These are phyloP conservation scores for Myxozyma lipomycoides DNA, from an alignment of 805 yeast species.

Conservation along the genomic window DNA sequence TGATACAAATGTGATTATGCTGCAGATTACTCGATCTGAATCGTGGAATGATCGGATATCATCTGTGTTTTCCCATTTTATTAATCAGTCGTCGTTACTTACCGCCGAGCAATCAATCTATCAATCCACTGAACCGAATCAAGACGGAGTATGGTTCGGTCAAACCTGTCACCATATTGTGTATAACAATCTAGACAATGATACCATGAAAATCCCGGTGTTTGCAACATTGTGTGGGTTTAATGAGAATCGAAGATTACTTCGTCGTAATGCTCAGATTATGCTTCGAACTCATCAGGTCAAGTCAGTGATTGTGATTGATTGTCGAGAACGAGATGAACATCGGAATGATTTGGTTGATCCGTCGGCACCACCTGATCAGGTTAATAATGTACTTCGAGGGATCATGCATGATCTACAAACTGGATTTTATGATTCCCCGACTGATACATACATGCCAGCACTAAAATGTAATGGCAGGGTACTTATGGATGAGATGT, in stretches of 20 bases:
- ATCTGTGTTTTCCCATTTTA: neutral
- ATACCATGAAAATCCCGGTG: neutral
- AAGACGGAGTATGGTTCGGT: neutral
- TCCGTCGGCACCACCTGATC: neutral
- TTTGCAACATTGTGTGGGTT: neutral
- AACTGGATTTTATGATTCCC: neutral
- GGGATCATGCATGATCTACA: neutral
- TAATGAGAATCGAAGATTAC: neutral
- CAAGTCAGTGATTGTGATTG: neutral
- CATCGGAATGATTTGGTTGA: neutral
- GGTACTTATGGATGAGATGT: neutral
- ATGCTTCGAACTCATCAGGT: neutral
- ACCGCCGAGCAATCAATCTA: neutral
- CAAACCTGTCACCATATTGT: neutral
- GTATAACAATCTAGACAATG: neutral
- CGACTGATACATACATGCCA: neutral
- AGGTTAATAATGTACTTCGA: neutral
- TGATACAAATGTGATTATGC: neutral
- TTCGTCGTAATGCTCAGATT: neutral
- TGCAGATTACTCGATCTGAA: neutral
- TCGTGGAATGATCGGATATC: neutral
- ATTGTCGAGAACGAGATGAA: neutral
- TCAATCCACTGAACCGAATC: neutral
- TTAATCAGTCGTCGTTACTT: neutral
- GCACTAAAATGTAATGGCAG: neutral